These are phyloP conservation scores for Fusarium papillatum DNA, from an alignment of 2,329 filamentous ascomycete genomes.

Conservation along the genomic window DNA sequence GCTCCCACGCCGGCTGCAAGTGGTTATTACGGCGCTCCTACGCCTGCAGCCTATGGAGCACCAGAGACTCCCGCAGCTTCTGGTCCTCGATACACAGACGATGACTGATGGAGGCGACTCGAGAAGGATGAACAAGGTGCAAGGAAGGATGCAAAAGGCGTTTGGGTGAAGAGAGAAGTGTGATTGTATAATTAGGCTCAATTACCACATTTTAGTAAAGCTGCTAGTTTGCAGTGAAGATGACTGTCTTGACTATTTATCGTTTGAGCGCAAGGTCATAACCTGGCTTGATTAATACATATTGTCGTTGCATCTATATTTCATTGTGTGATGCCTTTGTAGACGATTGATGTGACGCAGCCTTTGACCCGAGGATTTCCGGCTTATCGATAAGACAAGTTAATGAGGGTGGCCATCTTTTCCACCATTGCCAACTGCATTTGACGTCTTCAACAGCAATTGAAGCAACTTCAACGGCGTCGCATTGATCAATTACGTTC, in stretches of 20 bases:
- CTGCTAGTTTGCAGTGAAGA: neutral
- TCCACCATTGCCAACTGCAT: neutral
- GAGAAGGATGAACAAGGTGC: neutral
- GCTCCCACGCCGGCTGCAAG: conserved; percentile 79
- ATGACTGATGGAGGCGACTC: conserved; percentile 52
- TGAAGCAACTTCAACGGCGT: neutral
- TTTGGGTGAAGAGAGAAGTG: conserved; percentile 26
- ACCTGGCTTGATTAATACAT: neutral
- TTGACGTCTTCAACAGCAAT: neutral
- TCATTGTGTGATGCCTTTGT: neutral
- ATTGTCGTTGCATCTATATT: neutral
- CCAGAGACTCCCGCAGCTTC: conserved; percentile 74
- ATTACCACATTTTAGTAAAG: conserved; percentile 6
- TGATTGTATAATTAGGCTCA: conserved; percentile 36
- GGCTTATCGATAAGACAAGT: conserved; percentile 37
- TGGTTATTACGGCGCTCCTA: conserved; percentile 72
- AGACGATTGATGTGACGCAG: neutral
- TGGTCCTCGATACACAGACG: conserved; percentile 67
- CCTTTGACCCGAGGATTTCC: neutral
- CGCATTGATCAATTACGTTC: neutral
- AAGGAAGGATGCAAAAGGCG: conserved; percentile 32
- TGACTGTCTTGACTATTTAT: neutral
- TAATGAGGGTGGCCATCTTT: conserved; percentile 10
- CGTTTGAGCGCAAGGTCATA: neutral
- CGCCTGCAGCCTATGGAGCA: conserved; percentile 71